Evolutionary conservation across 2,329 filamentous ascomycete genomes (phyloP), one percentile per base, ranked within the genome.

Genomic region (Sporothrix sp.): DNA sequence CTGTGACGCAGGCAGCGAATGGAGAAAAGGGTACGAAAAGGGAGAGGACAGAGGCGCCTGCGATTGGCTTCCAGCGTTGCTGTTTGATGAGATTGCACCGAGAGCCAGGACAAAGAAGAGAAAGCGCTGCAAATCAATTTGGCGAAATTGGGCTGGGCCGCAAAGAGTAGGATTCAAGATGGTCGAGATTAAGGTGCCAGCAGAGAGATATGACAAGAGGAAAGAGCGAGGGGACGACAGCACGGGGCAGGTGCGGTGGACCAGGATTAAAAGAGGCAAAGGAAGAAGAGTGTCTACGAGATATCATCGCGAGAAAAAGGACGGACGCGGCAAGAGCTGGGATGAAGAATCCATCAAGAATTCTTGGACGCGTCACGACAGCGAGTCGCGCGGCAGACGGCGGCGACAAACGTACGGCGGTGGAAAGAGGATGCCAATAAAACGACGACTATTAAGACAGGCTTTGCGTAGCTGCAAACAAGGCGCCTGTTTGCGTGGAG

Each of bases 111-210:
- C 23, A 16, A 42, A 52, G 42, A 21, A 37, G 50, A 38, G 37
- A 46, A 52, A 25, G 43, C 44, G 40, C 51, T 52, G 46, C 46
- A 39, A 52, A 52, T 52, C 51, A 50, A 50, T 50, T 50, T 43
- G 38, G 38, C 38, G 48, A 50, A 50, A 50, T 50, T 50, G 48
- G 38, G 14, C 27, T 18, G 28, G 48, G 48, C 28, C 48, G 30
- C 32, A 27, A 11, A 16, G 37, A 35, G 45, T 33, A 21, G 16
- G 39, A 45, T 49, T 45, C n/a, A n/a, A n/a, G n/a, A n/a, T n/a
- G n/a, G n/a, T n/a, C 23, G 42, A 44, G 32, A 32, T 44, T 39
- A 32, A 16, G 33, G 25, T 8, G 14, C 32, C 9, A 16, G 7
- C 23, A 28, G 23, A 23, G 20, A 38, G 35, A 39, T 38, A 35